Evolutionary conservation across 495 filamentous ascomycete species (phyloP), one percentile per base, ranked within the genome.

Genomic region (Collariella sp.): DNA sequence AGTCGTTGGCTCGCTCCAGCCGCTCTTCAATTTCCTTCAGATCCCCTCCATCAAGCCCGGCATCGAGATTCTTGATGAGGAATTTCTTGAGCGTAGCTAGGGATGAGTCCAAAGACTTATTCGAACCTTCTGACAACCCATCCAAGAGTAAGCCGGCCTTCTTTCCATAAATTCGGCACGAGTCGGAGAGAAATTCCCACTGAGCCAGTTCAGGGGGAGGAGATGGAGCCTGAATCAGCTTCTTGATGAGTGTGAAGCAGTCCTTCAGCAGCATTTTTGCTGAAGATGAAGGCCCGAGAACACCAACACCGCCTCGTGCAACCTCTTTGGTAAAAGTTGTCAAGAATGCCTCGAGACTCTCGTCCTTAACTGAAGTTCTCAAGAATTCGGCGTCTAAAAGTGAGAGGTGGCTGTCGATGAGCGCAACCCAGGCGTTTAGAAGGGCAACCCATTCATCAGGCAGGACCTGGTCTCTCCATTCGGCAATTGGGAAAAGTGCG

Each of bases 361-460:
- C 70, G 58, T 87, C 81, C 38, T 78, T 72, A 7, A 62, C 38
- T 2, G 82, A 77, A 22, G 69, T 59, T 22, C 62, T 57, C 46
- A 57, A 36, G 54, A 89, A 86, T 2, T 76, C 69, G 36, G 77
- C 56, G 16, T 74, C 70, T 3, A 82, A 64, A 2, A 84, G 58
- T 29, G 77, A 79, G 9, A 95, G 66, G 57, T 88, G 79, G 41
- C 79, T 74, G 24, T 81, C 75, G 22, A 82, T 64, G 3, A 94
- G 71, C 9, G 79, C 63, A 18, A 84, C 68, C 89, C 89, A 95
- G 39, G 87, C 84, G 64, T 88, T 82, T 16, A 93, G 67, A 65
- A 85, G 91, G 33, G 78, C 73, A 50, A 84, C 79, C 89, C 89
- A 94, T 68, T 94, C 88, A 29, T 78, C 70, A 1, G 82, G 77